These are phyloP conservation scores for Oryza nivara DNA, from an alignment of 176 grass and related monocot genomes.

Conservation along the genomic window DNA sequence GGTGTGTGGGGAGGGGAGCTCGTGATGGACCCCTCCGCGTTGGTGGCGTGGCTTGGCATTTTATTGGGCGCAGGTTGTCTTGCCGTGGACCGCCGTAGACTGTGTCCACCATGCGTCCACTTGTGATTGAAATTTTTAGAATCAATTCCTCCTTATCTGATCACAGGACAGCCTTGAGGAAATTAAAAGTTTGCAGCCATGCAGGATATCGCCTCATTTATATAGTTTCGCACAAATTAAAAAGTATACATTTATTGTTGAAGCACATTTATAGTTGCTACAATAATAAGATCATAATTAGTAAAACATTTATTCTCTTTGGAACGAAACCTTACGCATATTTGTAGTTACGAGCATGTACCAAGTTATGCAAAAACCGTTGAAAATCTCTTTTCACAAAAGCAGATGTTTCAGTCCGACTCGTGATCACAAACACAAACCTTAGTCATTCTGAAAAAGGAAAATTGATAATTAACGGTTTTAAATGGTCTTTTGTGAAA, in stretches of 20 bases:
- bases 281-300: background rate
- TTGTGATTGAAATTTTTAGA: background rate
- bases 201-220: background rate
- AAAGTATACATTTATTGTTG: background rate
- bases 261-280: background rate
- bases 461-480: too few species aligned
- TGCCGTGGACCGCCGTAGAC: conserved; percentile 14
- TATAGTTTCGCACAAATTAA: background rate
- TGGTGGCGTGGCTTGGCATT: background rate
- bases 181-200: background rate
- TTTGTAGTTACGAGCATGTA: too few species aligned
- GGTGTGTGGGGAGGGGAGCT: background rate
- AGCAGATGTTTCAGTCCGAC: too few species aligned
- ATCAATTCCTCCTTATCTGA: background rate
- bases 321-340: too few species aligned
- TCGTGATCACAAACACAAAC: too few species aligned
- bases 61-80: conserved; percentile 33
- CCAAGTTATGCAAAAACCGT: too few species aligned
- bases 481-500: too few species aligned
- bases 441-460: too few species aligned
- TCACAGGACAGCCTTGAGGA: background rate
- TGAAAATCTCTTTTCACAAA: too few species aligned
- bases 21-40: conserved; percentile 18
- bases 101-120: background rate
- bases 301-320: background rate